phyloP scores from a whole-genome alignment of 441 rosid species.

The Gossypium lobatum region DNA sequence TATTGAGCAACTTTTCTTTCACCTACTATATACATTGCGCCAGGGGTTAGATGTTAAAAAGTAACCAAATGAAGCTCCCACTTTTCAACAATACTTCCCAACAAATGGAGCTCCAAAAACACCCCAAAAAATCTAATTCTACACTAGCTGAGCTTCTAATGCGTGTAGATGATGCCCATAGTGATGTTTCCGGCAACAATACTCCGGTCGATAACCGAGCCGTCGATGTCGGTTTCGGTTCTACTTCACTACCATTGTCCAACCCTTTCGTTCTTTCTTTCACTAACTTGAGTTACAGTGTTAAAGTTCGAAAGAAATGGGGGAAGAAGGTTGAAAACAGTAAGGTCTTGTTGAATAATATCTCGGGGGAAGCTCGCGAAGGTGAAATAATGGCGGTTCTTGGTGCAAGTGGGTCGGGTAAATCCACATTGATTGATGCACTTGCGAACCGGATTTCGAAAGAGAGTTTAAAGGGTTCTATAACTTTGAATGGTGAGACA shows the following conservation, averaged over 20 bases:
- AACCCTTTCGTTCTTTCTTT: constrained; percentile 62
- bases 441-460: constrained; percentile 57
- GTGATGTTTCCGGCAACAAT: constrained; percentile 16
- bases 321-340: constrained; percentile 13
- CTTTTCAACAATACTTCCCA: constrained; percentile 21
- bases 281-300: constrained; percentile 47
- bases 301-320: constrained; percentile 31
- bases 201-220: constrained; percentile 28
- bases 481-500: constrained; percentile 62
- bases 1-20: constrained; percentile 34
- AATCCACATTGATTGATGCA: constrained; percentile 70
- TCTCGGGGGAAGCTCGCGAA: constrained; percentile 61
- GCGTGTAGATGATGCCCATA: constrained; percentile 49
- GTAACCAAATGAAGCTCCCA: constrained; percentile 49
- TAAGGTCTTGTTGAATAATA: constrained; percentile 44
- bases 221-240: constrained; percentile 30
- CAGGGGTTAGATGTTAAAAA: constrained; percentile 33
- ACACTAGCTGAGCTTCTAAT: constrained; percentile 59
- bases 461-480: constrained; percentile 60
- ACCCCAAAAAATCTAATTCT: constrained; percentile 21
- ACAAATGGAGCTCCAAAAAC: constrained; percentile 36
- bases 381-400: constrained; percentile 80
- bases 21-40: constrained; percentile 37
- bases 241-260: constrained; percentile 25
- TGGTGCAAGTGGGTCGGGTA: constrained; percentile 74